Base-by-base conservation (phyloP, 2,329 filamentous ascomycete genomes). In the Tolypocladium nubicola region DNA sequence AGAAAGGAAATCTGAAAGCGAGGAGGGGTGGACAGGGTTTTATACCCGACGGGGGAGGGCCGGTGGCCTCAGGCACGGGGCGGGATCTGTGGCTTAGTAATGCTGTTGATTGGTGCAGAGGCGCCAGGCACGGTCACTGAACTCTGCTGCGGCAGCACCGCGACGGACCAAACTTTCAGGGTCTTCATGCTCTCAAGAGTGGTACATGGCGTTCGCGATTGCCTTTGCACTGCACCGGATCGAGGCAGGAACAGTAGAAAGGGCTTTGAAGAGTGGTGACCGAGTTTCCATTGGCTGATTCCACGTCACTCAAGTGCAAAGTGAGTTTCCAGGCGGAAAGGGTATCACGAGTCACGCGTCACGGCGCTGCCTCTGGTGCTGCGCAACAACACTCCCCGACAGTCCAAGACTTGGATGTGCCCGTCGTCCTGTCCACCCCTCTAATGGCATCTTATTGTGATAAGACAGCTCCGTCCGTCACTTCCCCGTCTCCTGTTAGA, bases 1-100 rank as follows among this genome's bases (percentile, higher is more conserved):
- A 72, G 39, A 71, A 73, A 73, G 71, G 62, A 68, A 65, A 37
- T 26, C 14, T 58, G 60, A 71, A 73, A 67, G 23, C 1, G 37
- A 3, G 54, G 66, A 59, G 61, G 62, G 62, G 57, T 40, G 35
- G 61, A 39, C 53, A 47, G 39, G 37, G 0, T 62, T 76, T 73
- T 75, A 74, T 75, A 74, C 50, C 35, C 14, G 4, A 35, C 16
- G 35, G 16, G 37, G 52, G 14, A 3, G 26, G 40, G 26, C 11
- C 35, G n/a, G 30, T 14, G 43, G 53, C 56, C 56, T 58, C 47
- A 58, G 56, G 56, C 56, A 58, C 39, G 3, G 19, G 19, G 11
- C 1, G 8, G 3, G 23, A 2, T 16, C 10, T 14, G 16, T 4
- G 41, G 54, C 55, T 60, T 59, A 58, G 52, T 60, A 61, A 57